Conservation (phyloP, 805 yeast genomes). For the Zygoascus bituminiphila region DNA sequence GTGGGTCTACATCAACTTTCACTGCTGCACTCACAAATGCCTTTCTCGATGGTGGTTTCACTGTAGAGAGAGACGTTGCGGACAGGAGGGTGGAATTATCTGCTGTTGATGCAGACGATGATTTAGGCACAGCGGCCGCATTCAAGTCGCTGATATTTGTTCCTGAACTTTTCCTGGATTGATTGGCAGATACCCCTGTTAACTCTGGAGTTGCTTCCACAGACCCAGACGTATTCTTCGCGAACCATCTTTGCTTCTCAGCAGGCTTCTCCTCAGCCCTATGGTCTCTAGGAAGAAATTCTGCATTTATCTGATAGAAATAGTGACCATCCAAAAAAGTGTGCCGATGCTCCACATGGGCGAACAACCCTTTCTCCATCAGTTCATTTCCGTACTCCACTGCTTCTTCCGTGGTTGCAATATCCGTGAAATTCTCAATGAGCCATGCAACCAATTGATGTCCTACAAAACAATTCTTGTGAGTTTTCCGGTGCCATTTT, state of each 20-base stretch:
- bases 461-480: constrained; percentile 73
- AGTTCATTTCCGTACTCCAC: constrained; percentile 67
- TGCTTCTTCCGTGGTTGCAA: constrained; percentile 77
- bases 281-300: constrained; percentile 32
- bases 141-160: background rate
- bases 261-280: background rate
- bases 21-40: constrained; percentile 51
- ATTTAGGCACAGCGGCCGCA: background rate
- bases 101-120: background rate
- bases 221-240: background rate
- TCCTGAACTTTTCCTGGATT: background rate
- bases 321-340: constrained; percentile 88
- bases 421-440: constrained; percentile 66
- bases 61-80: background rate
- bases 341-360: constrained; percentile 79
- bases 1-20: constrained; percentile 67
- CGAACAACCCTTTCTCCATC: constrained; percentile 63
- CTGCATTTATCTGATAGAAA: constrained; percentile 64
- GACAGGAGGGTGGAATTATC: background rate
- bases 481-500: constrained; percentile 83
- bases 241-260: constrained; percentile 3
- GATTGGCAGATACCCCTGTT: background rate
- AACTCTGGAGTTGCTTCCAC: background rate
- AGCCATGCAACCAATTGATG: constrained; percentile 83
- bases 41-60: constrained; percentile 3